Percentiles rank a stretch among this genome's conserved stretches.
These are phyloP conservation scores for Citrus trifoliata DNA, from an alignment of 345 rosid genomes.

Conservation along the genomic window DNA sequence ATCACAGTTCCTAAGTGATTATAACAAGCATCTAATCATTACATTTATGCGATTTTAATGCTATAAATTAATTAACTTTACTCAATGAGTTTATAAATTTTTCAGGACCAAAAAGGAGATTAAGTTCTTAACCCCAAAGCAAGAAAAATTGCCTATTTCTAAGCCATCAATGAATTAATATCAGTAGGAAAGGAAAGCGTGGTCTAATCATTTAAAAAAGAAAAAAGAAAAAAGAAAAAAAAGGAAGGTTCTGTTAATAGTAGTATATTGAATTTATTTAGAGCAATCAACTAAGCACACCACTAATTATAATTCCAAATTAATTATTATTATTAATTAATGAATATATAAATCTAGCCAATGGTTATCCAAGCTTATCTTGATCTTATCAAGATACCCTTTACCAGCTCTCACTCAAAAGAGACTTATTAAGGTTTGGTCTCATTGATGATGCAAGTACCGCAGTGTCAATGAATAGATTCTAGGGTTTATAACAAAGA, in stretches of 20 bases:
- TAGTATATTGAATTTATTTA: not conserved
- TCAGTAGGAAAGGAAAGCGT: not conserved
- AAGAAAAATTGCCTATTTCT: not conserved
- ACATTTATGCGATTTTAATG: no score
- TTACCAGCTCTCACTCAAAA: conserved; percentile 49
- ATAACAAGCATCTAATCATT: no score
- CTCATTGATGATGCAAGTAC: conserved; percentile 43
- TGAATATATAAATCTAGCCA: not conserved
- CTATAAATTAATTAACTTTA: no score
- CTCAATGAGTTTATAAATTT: no score
- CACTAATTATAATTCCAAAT: conserved; percentile 18
- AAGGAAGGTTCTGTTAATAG: not conserved
- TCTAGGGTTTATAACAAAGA: conserved; percentile 60
- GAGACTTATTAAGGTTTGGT: conserved; percentile 29
- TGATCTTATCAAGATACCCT: conserved; percentile 22
- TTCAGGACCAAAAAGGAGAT: not conserved
- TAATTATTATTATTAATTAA: conserved; percentile 5
- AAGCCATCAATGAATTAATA: not conserved
- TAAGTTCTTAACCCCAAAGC: not conserved
- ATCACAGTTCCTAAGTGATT: no score
- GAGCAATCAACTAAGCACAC: not conserved
- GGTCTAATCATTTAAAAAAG: not conserved
- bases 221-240: not conserved
- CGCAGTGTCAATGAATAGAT: conserved; percentile 47
- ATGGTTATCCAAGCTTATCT: conserved; percentile 40